These are phyloP conservation scores for Funneliformis mosseae DNA, from an alignment of 192 early-diverging fungal species.

Conservation along the genomic window DNA sequence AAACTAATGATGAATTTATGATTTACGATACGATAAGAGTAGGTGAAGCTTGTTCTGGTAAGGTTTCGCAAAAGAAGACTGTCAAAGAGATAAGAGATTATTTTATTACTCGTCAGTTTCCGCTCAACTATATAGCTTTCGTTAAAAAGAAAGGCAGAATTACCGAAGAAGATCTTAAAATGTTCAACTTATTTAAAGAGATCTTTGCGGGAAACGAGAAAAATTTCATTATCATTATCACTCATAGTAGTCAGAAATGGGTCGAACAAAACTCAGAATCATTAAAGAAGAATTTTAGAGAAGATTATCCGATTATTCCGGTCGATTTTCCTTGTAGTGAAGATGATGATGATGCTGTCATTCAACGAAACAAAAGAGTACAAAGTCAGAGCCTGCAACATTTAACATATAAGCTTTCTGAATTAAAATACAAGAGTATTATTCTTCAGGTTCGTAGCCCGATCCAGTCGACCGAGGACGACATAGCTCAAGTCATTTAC, in stretches of 20 bases:
- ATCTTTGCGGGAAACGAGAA: conserved; percentile 23
- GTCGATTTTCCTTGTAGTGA: conserved; percentile 32
- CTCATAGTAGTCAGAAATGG: conserved; percentile 31
- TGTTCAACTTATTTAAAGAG: conserved; percentile 32
- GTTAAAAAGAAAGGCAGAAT: conserved; percentile 28
- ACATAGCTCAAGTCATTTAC: neutral
- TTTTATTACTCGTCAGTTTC: neutral
- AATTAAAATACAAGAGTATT: no score
- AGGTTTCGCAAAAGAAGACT: neutral
- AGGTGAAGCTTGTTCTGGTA: neutral
- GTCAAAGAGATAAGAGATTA: conserved; percentile 9
- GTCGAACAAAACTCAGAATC: neutral
- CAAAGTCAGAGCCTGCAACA: no score
- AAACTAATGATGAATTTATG: conserved; percentile 25
- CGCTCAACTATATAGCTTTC: conserved; percentile 27
- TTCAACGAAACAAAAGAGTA: no score
- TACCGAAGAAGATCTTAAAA: conserved; percentile 18
- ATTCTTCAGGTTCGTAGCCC: neutral
- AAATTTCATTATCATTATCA: conserved; percentile 36
- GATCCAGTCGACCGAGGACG: neutral
- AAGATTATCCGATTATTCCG: conserved; percentile 15
- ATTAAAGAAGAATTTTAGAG: conserved; percentile 22
- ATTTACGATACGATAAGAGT: conserved; percentile 34
- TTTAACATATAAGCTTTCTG: no score
- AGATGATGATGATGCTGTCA: neutral